Conservation (phyloP, 2,329 filamentous ascomycete genomes). For the Beauveria scarabaeidicola region DNA sequence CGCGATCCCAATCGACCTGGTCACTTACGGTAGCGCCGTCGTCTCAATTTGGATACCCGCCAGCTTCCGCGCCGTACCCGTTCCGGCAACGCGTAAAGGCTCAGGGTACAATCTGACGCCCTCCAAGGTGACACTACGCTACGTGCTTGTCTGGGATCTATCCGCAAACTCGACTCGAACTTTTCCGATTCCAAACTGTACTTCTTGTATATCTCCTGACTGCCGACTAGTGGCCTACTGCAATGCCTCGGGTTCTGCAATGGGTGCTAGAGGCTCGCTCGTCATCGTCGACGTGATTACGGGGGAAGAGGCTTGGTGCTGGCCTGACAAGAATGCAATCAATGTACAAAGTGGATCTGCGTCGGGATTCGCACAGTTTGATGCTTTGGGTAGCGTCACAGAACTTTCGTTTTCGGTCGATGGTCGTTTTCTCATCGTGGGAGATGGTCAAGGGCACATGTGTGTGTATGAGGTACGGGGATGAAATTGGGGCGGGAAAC, state of each 20-base stretch:
- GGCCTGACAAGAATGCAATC: slow-evolving; percentile 25
- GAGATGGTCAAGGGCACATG: slow-evolving; percentile 25
- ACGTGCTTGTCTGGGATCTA: slow-evolving; percentile 34
- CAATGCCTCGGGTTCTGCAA: slow-evolving; percentile 24
- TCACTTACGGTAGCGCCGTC: slow-evolving; percentile 29
- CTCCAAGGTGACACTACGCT: slow-evolving; percentile 23
- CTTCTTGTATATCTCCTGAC: slow-evolving; percentile 31
- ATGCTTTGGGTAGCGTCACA: slow-evolving; percentile 26
- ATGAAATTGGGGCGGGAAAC: neutral
- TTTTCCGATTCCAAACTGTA: slow-evolving; percentile 31
- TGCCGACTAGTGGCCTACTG: slow-evolving; percentile 34
- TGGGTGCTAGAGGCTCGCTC: slow-evolving; percentile 25
- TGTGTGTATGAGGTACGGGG: slow-evolving; percentile 28
- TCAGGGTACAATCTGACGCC: slow-evolving; percentile 26
- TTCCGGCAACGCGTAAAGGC: slow-evolving; percentile 18
- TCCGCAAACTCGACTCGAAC: slow-evolving; percentile 27
- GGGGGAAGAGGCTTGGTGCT: slow-evolving; percentile 29
- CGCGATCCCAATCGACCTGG: slow-evolving; percentile 28
- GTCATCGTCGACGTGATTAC: slow-evolving; percentile 30
- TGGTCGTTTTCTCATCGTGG: slow-evolving; percentile 27
- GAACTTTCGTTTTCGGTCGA: slow-evolving; percentile 32
- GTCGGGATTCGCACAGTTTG: slow-evolving; percentile 23
- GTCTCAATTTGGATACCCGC: slow-evolving; percentile 35
- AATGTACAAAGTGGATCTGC: slow-evolving; percentile 17
- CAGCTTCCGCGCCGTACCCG: slow-evolving; percentile 25